These are phyloP conservation scores for Tulasnella calospora DNA, from an alignment of 768 basidiomycete species.

Conservation along the genomic window DNA sequence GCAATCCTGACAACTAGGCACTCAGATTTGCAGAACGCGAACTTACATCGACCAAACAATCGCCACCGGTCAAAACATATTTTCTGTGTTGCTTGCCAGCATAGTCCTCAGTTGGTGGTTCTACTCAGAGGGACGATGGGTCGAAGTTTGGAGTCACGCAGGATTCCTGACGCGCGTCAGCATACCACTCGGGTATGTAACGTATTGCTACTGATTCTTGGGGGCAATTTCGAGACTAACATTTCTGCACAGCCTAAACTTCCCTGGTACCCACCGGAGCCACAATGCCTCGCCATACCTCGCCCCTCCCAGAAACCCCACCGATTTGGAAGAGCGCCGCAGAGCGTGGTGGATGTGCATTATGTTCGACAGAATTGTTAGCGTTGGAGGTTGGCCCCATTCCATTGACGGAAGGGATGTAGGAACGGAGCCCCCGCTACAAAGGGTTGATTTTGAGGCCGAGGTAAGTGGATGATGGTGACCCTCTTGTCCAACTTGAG, in stretches of 20 bases:
- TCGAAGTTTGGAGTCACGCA: constrained; percentile 88
- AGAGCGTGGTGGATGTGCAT: constrained; percentile 92
- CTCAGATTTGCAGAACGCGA: constrained; percentile 77
- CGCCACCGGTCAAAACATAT: constrained; percentile 81
- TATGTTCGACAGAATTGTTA: constrained; percentile 75
- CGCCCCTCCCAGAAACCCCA: constrained; percentile 67
- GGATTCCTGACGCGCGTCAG: constrained; percentile 79
- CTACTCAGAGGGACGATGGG: constrained; percentile 84
- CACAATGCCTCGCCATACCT: constrained; percentile 48
- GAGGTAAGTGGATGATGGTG: constrained; percentile 46
- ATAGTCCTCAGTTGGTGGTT: constrained; percentile 89
- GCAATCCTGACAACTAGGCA: constrained; percentile 51
- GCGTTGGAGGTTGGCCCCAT: constrained; percentile 81
- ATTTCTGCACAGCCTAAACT: constrained; percentile 48
- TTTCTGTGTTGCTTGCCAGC: constrained; percentile 81
- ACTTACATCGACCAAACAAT: constrained; percentile 84
- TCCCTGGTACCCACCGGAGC: constrained; percentile 70
- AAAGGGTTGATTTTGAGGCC: constrained; percentile 68
- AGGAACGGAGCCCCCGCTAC: constrained; percentile 75
- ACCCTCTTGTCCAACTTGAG: background rate
- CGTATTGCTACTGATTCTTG: background rate
- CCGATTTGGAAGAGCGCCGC: constrained; percentile 70
- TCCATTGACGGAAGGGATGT: constrained; percentile 78
- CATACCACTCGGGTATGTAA: constrained; percentile 56
- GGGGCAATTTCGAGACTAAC: background rate